Evolutionary conservation across 768 basidiomycete genomes (phyloP).

Genomic region (Sarcomyxa edulis): DNA sequence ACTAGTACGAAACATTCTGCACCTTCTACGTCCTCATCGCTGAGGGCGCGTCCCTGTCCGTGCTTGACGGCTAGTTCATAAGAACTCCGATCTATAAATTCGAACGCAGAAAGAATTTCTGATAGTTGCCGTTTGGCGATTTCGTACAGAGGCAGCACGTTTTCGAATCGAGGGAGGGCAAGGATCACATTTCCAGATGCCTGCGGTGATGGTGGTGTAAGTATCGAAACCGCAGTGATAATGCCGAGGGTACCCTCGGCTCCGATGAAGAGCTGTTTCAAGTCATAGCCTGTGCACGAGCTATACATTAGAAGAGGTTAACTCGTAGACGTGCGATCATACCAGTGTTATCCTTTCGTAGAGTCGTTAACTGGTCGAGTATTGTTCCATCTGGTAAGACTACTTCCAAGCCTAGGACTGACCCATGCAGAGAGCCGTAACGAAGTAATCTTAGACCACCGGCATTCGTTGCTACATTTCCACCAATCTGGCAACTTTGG

Average conservation of each 20-base stretch:
- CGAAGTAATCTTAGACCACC: constrained; percentile 92
- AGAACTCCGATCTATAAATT: constrained; percentile 87
- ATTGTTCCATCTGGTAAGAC: constrained; percentile 93
- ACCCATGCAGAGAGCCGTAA: constrained; percentile 93
- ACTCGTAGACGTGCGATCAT: constrained; percentile 12
- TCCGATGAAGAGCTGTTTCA: constrained; percentile 98
- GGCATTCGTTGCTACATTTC: constrained; percentile 95
- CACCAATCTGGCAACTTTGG: constrained; percentile 90
- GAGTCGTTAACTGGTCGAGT: constrained; percentile 79
- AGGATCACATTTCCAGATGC: constrained; percentile 91
- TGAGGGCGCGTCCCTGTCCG: constrained; percentile 73
- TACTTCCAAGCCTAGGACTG: constrained; percentile 92
- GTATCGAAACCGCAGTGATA: constrained; percentile 91
- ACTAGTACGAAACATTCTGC: constrained; percentile 88
- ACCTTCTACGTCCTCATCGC: constrained; percentile 67
- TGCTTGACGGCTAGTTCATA: constrained; percentile 83
- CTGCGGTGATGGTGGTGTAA: constrained; percentile 78
- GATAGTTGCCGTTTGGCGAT: constrained; percentile 78
- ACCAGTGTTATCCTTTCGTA: constrained; percentile 98
- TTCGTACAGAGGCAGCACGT: constrained; percentile 81
- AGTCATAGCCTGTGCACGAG: constrained; percentile 74
- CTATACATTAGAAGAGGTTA: constrained; percentile 2
- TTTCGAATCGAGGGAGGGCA: constrained; percentile 81
- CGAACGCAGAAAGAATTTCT: constrained; percentile 96
- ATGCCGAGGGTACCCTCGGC: constrained; percentile 95